Evolutionary conservation across 352 stramenopile genomes (phyloP), one percentile per base, ranked within the genome.

Genomic region (Phytophthora tubulina): DNA sequence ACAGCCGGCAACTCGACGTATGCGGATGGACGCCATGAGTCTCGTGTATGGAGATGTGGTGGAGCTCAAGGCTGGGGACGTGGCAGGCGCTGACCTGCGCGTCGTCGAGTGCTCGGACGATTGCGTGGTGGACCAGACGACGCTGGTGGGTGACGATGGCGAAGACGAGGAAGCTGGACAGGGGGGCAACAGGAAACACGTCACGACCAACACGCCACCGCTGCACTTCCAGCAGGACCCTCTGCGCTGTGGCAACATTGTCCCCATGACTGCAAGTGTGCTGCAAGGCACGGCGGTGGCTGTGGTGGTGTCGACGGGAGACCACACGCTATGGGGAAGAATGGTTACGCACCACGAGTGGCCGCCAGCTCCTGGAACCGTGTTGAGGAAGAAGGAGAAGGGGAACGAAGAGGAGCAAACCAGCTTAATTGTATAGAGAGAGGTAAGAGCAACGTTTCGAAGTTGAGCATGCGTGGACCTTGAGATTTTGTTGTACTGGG

Each of bases 41-140:
- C 82, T 99, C 32, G 95, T 98, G 11, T 79, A 86, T 31, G 95
- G 95, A 17, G 96, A 99, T 61, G 81, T 98, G n/a, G 88, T 99
- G 38, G 85, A 96, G 62, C 77, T 99, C 42, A 84, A 92, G 41
- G 88, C 74, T 38, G 93, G 93, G 0, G 94, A 98, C 65, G 70
- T 96, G 14, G 89, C 98, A 8, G 91, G 92, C 14, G 96, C 95
- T 0, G 96, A 99, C 67, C 57, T 94, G 58, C 85, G 89, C 60
- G 79, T 97, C 9, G 66, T 95, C 41, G 82, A 93, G 68, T 94
- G 86, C 77, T 95, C 89, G 13, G 51, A 73, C 14, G 84, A 97
- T 74, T 96, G 86, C 49, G 60, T 90, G 17, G 83, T 94, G 56
- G 85, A 94, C 57, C 86, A 93, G 56, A 70, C 74, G 54, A 76